phyloP scores from a whole-genome alignment of 495 filamentous ascomycete species.

The Daldinia caldariorum region DNA sequence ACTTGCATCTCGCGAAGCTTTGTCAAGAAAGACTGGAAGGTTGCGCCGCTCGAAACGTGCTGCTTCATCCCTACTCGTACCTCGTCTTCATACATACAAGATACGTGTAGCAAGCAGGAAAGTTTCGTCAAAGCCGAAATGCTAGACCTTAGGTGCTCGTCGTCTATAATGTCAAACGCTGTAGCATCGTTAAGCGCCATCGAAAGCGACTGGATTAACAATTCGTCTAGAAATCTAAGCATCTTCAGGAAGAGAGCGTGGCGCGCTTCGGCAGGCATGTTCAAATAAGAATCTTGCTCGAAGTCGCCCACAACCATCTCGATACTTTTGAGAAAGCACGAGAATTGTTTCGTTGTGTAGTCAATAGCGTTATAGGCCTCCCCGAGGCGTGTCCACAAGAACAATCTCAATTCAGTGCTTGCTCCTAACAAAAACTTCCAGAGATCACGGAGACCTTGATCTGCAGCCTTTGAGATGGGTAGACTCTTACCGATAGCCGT shows the following conservation, averaged over 20 bases:
- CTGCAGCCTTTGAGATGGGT: conserved; percentile 56
- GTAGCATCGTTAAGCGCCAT: conserved; percentile 72
- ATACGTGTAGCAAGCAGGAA: conserved; percentile 76
- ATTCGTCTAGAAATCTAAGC: conserved; percentile 79
- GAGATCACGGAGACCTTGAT: conserved; percentile 72
- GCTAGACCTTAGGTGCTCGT: conserved; percentile 75
- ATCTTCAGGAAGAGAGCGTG: conserved; percentile 74
- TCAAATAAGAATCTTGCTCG: conserved; percentile 67
- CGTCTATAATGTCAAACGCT: conserved; percentile 85
- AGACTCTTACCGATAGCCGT: conserved; percentile 35
- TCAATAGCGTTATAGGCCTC: conserved; percentile 86
- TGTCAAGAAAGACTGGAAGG: conserved; percentile 66
- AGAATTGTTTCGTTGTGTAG: conserved; percentile 85
- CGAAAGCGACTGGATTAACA: conserved; percentile 72
- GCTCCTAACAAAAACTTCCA: conserved; percentile 83
- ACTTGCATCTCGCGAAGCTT: conserved; percentile 91
- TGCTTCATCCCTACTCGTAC: conserved; percentile 74
- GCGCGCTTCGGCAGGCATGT: conserved; percentile 68
- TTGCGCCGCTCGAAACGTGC: conserved; percentile 48
- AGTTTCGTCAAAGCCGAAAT: conserved; percentile 73
- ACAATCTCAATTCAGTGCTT: conserved; percentile 80
- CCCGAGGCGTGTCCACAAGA: conserved; percentile 86
- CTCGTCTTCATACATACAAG: conserved; percentile 83
- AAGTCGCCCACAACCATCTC: conserved; percentile 82
- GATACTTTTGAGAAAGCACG: conserved; percentile 84